A percentile compares a stretch with the other conserved stretches of the same genome.
Conservation (phyloP, 768 basidiomycete species). For the Podaxis sp. region DNA sequence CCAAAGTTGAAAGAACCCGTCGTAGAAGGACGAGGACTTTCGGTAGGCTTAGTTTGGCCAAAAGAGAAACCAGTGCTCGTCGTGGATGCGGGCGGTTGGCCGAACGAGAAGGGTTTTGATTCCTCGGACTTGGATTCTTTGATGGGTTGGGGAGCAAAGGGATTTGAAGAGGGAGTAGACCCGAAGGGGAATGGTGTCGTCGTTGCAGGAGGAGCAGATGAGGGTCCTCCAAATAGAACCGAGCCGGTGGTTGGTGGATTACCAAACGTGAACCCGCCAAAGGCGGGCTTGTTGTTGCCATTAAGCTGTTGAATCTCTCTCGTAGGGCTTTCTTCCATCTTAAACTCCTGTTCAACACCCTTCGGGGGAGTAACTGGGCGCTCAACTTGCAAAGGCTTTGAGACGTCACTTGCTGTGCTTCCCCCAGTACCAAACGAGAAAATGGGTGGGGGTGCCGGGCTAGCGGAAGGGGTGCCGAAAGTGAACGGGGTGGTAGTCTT, state of each 20-base stretch:
- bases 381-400: conserved; percentile 29
- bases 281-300: conserved; percentile 38
- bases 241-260: conserved; percentile 24
- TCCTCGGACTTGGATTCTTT: conserved; percentile 47
- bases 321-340: conserved; percentile 82
- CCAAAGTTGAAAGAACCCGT: conserved; percentile 51
- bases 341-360: conserved; percentile 63
- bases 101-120: conserved; percentile 50
- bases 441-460: conserved; percentile 25
- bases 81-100: conserved; percentile 24
- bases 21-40: conserved; percentile 39
- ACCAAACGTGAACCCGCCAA: conserved; percentile 49
- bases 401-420: conserved; percentile 39
- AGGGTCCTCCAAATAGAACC: conserved; percentile 32
- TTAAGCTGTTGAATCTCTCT: conserved; percentile 57
- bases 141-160: conserved; percentile 36
- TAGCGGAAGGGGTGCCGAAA: conserved; percentile 38
- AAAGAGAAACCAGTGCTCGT: conserved; percentile 40
- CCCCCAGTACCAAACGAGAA: conserved; percentile 55
- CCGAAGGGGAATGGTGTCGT: conserved; percentile 43
- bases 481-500: conserved; percentile 32
- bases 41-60: conserved; percentile 36
- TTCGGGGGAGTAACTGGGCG: conserved; percentile 68
- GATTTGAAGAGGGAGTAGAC: conserved; percentile 35
- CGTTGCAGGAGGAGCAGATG: conserved; percentile 21